phyloP scores from a whole-genome alignment of 1,284 basidiomycete genomes.

The Mycocalia duriaeana region DNA sequence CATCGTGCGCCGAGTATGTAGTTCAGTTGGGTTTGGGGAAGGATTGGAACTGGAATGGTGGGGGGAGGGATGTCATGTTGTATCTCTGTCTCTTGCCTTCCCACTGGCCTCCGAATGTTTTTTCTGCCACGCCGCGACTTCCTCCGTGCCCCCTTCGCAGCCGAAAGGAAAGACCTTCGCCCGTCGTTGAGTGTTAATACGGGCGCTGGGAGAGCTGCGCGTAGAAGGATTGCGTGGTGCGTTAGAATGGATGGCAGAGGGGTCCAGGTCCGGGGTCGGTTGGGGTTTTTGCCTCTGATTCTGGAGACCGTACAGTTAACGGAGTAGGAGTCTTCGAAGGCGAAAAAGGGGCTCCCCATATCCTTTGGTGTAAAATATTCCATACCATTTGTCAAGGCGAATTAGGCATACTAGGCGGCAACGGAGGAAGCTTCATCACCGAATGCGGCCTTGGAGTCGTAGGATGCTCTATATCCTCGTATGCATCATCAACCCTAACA shows the following conservation, averaged over 20 bases:
- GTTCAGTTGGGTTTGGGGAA: too few species aligned
- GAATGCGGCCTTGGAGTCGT: slow-evolving; percentile 16
- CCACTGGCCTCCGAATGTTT: slow-evolving; percentile 45
- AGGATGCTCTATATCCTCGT: slow-evolving; percentile 29
- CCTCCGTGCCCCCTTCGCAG: slow-evolving; percentile 45
- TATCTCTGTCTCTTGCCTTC: too few species aligned
- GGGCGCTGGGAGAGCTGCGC: slow-evolving; percentile 43
- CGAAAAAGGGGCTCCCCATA: too few species aligned
- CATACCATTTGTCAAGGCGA: slow-evolving; percentile 4
- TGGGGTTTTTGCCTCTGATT: too few species aligned
- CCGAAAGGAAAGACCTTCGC: slow-evolving; percentile 48
- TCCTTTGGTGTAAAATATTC: too few species aligned
- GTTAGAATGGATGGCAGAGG: slow-evolving; percentile 53
- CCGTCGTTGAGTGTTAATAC: slow-evolving; percentile 56
- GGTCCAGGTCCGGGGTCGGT: too few species aligned
- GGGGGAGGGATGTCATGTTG: too few species aligned
- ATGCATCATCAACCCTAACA: slow-evolving; percentile 37
- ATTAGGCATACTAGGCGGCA: slow-evolving; percentile 13
- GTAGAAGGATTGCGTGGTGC: slow-evolving; percentile 55
- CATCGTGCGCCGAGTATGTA: too few species aligned
- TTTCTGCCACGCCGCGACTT: slow-evolving; percentile 59
- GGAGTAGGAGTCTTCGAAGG: too few species aligned
- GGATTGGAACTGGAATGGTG: too few species aligned
- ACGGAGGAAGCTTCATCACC: slow-evolving; percentile 16
- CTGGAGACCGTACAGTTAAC: too few species aligned